These are phyloP conservation scores for Colletotrichum coccodes DNA, from an alignment of 2,329 filamentous ascomycete species.

Conservation along the genomic window DNA sequence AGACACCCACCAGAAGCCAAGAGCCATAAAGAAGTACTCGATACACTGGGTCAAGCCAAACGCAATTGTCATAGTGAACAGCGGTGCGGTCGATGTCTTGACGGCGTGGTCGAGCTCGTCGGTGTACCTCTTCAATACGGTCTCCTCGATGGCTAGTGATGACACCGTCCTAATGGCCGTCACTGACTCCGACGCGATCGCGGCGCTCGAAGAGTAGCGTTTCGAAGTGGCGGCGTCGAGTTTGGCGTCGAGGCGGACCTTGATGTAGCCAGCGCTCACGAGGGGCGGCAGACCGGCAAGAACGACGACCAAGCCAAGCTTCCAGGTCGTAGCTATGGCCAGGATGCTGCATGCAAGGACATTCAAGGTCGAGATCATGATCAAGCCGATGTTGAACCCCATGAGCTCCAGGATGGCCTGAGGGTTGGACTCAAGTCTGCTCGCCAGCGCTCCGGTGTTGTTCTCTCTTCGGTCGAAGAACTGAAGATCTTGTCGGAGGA, in stretches of 20 bases:
- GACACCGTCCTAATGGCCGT: conserved; percentile 52
- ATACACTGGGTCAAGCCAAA: conserved; percentile 50
- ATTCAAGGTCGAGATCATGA: conserved; percentile 50
- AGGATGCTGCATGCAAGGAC: conserved; percentile 51
- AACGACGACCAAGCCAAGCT: conserved; percentile 59
- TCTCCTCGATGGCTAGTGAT: conserved; percentile 52
- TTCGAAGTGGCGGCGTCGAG: conserved; percentile 49
- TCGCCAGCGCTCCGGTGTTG: conserved; percentile 48
- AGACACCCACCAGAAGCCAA: conserved; percentile 49
- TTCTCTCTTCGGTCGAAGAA: conserved; percentile 55
- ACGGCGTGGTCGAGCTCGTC: conserved; percentile 43
- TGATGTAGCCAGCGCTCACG: conserved; percentile 48
- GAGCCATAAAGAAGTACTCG: conserved; percentile 50
- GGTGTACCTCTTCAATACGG: conserved; percentile 43
- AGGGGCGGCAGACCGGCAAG: conserved; percentile 51
- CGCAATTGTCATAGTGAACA: conserved; percentile 46
- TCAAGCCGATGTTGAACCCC: conserved; percentile 52
- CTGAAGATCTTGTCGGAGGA: conserved; percentile 52
- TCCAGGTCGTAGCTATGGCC: conserved; percentile 57
- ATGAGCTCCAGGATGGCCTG: conserved; percentile 53
- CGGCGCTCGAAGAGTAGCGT: conserved; percentile 47
- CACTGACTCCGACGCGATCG: conserved; percentile 55
- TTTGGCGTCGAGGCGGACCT: conserved; percentile 51
- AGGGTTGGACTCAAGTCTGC: conserved; percentile 48
- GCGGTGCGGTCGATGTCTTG: conserved; percentile 40